A percentile compares a stretch with the other conserved stretches of the same genome.
Conservation (phyloP, 2,329 filamentous ascomycete genomes). For the Paecilomyces formosus region DNA sequence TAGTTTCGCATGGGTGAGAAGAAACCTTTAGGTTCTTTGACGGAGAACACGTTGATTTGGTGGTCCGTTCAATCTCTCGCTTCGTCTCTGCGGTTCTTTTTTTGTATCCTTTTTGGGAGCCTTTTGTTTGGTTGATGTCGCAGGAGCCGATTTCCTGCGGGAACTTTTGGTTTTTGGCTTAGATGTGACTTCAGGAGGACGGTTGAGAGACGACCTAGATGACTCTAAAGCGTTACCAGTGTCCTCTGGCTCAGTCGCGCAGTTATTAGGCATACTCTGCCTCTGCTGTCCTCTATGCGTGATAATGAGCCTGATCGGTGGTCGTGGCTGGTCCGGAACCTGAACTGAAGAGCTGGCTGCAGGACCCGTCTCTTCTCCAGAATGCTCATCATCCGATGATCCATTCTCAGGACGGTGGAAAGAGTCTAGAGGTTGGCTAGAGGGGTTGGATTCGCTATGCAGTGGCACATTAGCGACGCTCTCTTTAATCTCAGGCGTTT, state of each 20-base stretch:
- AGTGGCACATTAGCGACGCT: neutral
- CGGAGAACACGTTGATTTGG: neutral
- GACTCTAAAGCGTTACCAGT: neutral
- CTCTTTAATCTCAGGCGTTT: neutral
- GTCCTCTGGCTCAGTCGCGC: neutral
- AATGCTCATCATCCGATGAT: neutral
- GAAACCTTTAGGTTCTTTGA: neutral
- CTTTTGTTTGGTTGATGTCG: neutral
- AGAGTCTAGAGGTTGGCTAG: neutral
- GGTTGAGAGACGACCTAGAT: neutral
- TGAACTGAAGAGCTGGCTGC: neutral
- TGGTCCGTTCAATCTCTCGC: constrained; percentile 1
- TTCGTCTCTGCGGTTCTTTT: neutral
- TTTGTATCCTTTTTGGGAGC: neutral
- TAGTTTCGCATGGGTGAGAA: neutral
- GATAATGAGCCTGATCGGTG: neutral
- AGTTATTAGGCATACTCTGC: neutral
- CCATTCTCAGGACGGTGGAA: neutral
- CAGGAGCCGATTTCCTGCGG: neutral
- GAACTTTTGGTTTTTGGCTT: neutral
- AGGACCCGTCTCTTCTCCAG: neutral
- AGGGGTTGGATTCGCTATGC: neutral
- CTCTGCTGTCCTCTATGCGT: neutral
- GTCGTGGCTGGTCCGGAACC: neutral
- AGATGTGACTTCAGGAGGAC: neutral